Evolutionary conservation across 2,329 filamentous ascomycete species (phyloP).

Genomic region (Diaporthe batatas): DNA sequence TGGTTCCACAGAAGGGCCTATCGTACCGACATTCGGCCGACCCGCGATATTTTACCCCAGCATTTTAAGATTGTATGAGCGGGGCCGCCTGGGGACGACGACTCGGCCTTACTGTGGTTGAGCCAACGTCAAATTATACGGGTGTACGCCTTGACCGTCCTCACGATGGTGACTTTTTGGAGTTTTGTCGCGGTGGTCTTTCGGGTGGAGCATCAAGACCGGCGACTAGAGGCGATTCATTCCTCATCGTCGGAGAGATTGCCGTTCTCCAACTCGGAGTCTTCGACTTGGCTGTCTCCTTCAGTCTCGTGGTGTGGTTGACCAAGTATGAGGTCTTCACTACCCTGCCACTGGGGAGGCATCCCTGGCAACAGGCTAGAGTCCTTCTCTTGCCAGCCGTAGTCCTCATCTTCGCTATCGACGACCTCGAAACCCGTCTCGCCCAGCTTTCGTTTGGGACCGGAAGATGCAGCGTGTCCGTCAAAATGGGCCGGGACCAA

Average conservation of each 20-base stretch:
- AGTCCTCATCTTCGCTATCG: constrained; percentile 76
- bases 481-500: constrained; percentile 58
- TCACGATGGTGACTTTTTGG: background rate
- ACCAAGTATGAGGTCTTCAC: constrained; percentile 72
- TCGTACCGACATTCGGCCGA: constrained; percentile 41
- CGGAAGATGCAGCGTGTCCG: constrained; percentile 51
- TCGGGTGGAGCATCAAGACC: constrained; percentile 2
- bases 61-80: constrained; percentile 33
- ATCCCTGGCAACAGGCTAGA: constrained; percentile 70
- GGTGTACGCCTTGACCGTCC: constrained; percentile 8
- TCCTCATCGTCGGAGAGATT: constrained; percentile 42
- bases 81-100: constrained; percentile 21
- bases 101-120: constrained; percentile 11
- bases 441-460: constrained; percentile 73
- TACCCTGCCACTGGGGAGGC: constrained; percentile 77
- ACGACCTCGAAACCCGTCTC: constrained; percentile 72
- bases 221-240: constrained; percentile 31
- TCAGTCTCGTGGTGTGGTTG: constrained; percentile 49
- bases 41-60: constrained; percentile 35
- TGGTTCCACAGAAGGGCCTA: constrained; percentile 35
- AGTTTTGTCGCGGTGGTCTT: background rate
- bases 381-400: constrained; percentile 78
- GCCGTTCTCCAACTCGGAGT: constrained; percentile 47
- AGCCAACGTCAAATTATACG: constrained; percentile 1
- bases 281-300: constrained; percentile 57